These are phyloP conservation scores for Malassezia sp. DNA, from an alignment of 1,284 basidiomycete species.

Conservation along the genomic window DNA sequence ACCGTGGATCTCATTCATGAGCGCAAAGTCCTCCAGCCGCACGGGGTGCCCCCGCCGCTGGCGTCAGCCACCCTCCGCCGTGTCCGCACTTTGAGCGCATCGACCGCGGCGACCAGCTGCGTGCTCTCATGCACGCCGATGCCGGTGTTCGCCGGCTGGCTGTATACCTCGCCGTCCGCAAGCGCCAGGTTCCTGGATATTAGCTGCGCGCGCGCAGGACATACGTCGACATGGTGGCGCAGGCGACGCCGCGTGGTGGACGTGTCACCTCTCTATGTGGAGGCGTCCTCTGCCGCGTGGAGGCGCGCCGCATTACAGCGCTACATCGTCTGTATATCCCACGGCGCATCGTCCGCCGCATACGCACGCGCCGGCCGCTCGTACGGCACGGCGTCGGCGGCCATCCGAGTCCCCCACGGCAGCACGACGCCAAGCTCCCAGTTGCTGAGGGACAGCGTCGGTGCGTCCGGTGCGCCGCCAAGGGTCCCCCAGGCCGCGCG, in stretches of 20 bases:
- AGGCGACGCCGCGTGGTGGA: too few species aligned
- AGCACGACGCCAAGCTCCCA: slow-evolving; percentile 41
- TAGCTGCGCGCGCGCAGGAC: background rate
- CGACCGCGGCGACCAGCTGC: slow-evolving; percentile 71
- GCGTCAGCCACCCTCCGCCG: background rate
- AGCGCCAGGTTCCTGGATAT: slow-evolving; percentile 10
- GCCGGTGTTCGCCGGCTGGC: slow-evolving; percentile 72
- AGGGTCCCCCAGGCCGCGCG: slow-evolving; percentile 42
- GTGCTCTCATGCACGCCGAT: slow-evolving; percentile 71
- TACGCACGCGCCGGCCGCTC: slow-evolving; percentile 25
- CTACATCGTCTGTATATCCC: slow-evolving; percentile 13
- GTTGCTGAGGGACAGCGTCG: slow-evolving; percentile 24
- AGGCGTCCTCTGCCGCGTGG: too few species aligned
- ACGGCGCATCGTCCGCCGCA: slow-evolving; percentile 19
- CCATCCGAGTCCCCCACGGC: slow-evolving; percentile 19
- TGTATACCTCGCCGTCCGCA: slow-evolving; percentile 53
- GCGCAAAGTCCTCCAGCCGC: slow-evolving; percentile 70
- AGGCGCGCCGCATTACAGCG: background rate
- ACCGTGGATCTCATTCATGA: slow-evolving; percentile 60
- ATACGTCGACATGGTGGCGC: slow-evolving; percentile 13
- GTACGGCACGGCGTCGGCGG: slow-evolving; percentile 28
- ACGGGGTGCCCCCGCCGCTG: slow-evolving; percentile 66
- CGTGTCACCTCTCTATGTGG: too few species aligned
- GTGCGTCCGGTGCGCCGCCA: slow-evolving; percentile 14
- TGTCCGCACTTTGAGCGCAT: slow-evolving; percentile 56